A percentile compares a stretch with the other conserved stretches of the same genome.
Evolutionary conservation across 2,329 filamentous ascomycete species (phyloP).

Genomic region (Fusarium circinatum): DNA sequence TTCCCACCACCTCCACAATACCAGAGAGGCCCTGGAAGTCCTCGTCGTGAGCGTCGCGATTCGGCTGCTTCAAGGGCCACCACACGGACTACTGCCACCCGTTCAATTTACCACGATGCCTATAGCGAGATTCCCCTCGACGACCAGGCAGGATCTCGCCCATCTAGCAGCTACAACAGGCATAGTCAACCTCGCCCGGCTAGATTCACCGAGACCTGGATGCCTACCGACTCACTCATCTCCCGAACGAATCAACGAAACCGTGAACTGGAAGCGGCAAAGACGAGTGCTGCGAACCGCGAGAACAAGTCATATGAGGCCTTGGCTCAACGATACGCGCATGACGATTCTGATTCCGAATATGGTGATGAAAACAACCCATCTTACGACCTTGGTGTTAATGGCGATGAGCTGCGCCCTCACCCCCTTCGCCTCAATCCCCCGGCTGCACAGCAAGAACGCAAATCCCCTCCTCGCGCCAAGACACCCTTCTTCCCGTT

Average conservation of each 20-base stretch:
- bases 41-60: constrained; percentile 57
- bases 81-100: constrained; percentile 58
- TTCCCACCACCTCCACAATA: constrained; percentile 65
- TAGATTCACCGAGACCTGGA: constrained; percentile 66
- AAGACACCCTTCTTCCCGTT: constrained; percentile 38
- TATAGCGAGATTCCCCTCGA: constrained; percentile 62
- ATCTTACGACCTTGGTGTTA: constrained; percentile 43
- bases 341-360: constrained; percentile 54
- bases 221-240: constrained; percentile 63
- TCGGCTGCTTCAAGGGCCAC: constrained; percentile 57
- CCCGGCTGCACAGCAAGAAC: constrained; percentile 17
- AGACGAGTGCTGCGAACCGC: constrained; percentile 47
- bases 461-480: constrained; percentile 26
- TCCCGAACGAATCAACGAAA: constrained; percentile 65
- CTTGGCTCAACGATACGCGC: constrained; percentile 57
- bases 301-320: constrained; percentile 57
- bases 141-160: constrained; percentile 49
- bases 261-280: constrained; percentile 53
- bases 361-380: constrained; percentile 52
- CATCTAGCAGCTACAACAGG: constrained; percentile 36
- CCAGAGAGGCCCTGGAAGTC: constrained; percentile 57
- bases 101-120: constrained; percentile 53
- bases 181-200: constrained; percentile 51
- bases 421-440: constrained; percentile 67
- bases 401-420: constrained; percentile 51